Conservation (phyloP, 345 rosid genomes). For the Eucalyptus pauciflora region DNA sequence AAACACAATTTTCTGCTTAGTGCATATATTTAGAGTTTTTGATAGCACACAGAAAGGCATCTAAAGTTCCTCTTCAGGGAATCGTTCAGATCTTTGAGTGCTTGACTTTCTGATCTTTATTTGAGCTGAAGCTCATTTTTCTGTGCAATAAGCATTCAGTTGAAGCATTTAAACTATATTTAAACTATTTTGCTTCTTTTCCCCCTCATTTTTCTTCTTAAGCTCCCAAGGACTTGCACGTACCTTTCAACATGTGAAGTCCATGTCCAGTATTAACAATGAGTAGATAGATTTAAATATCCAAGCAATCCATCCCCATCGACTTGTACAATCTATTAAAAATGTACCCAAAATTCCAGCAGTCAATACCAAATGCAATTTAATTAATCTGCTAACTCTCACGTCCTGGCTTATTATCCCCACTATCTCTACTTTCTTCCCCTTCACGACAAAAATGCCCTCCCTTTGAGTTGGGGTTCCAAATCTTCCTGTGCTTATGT, state of each 20-base stretch:
- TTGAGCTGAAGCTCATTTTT: neutral
- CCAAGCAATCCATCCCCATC: neutral
- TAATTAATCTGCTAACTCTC: neutral
- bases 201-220: neutral
- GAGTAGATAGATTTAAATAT: neutral
- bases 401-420: neutral
- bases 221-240: neutral
- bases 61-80: neutral
- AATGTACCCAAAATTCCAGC: neutral
- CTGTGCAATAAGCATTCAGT: neutral
- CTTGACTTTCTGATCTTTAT: neutral
- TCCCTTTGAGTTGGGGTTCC: neutral
- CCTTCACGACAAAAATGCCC: neutral
- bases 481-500: neutral
- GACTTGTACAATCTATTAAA: neutral
- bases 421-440: neutral
- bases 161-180: neutral
- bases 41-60: neutral
- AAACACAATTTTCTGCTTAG: neutral
- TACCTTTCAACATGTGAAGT: neutral
- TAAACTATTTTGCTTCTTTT: neutral
- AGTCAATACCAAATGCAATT: neutral
- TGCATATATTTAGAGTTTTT: neutral
- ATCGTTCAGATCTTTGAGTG: neutral
- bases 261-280: neutral